Percentiles rank a stretch among this genome's conserved stretches.
Evolutionary conservation across 257 asterid species (phyloP).

Genomic region (Paraleonurus japonicus): DNA sequence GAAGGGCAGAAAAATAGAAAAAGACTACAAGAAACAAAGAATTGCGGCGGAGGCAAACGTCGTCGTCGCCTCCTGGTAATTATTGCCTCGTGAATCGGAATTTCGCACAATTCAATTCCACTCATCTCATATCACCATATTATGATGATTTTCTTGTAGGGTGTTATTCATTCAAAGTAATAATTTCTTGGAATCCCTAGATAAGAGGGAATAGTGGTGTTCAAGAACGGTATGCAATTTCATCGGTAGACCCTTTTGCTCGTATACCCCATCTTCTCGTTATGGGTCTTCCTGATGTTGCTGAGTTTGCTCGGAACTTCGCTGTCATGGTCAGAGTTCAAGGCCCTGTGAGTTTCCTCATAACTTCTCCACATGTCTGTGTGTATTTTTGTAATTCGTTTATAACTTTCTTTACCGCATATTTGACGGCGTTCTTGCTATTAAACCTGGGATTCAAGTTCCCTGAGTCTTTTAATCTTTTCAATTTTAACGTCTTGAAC

Average conservation of each 20-base stretch:
- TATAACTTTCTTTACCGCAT: not conserved
- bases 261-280: conserved; percentile 14
- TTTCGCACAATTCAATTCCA: conserved; percentile 9
- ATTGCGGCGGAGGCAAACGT: conserved; percentile 41
- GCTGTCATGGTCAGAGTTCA: conserved; percentile 95
- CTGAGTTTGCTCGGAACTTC: conserved; percentile 75
- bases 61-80: conserved; percentile 25
- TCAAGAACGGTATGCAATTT: conserved; percentile 29
- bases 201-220: conserved; percentile 26
- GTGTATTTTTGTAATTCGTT: not conserved
- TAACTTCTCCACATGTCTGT: not conserved
- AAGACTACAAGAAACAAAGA: conserved; percentile 23
- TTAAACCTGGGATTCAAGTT: not conserved
- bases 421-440: not conserved
- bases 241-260: conserved; percentile 26
- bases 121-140: not conserved
- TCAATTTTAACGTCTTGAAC: not conserved
- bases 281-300: conserved; percentile 83
- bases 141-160: not conserved
- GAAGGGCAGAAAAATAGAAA: not conserved
- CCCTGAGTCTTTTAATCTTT: no score
- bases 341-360: conserved; percentile 76
- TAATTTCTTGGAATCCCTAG: conserved; percentile 30
- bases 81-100: conserved; percentile 31
- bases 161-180: conserved; percentile 11